phyloP scores from a whole-genome alignment of 768 basidiomycete species.

The Rhodosporidiobolus sp. region DNA sequence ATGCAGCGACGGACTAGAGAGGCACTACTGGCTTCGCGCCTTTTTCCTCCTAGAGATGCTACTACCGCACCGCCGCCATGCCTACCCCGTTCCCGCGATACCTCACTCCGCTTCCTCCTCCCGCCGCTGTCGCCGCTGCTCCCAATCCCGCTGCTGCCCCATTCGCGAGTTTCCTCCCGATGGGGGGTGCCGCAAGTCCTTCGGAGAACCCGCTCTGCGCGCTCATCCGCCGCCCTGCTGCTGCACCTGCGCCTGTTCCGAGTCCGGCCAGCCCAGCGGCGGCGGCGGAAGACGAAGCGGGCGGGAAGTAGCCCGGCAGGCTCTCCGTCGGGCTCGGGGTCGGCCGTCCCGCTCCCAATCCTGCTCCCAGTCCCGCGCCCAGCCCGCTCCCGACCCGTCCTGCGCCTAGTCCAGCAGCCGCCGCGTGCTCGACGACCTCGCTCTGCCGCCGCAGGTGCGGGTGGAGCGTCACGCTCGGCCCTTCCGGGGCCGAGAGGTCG shows the following conservation, averaged over 20 bases:
- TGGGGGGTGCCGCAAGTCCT: no score
- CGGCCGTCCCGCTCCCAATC: not conserved
- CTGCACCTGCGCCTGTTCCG: no score
- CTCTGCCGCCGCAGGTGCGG: not conserved
- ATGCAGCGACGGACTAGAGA: no score
- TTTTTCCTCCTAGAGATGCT: no score
- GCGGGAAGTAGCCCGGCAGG: constrained; percentile 22
- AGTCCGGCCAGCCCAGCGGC: not conserved
- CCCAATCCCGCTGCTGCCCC: no score
- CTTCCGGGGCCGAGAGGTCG: not conserved
- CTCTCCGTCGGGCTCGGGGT: constrained; percentile 24
- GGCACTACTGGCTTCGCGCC: no score
- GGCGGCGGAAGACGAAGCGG: not conserved
- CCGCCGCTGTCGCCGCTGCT: not conserved
- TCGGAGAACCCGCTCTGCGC: no score
- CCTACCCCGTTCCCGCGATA: not conserved
- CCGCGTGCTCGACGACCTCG: not conserved
- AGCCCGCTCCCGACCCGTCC: no score
- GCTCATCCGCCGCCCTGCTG: no score
- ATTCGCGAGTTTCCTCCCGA: no score
- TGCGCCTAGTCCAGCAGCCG: not conserved
- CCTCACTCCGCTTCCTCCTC: not conserved
- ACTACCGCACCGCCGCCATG: no score
- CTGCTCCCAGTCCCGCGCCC: no score
- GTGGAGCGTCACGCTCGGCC: not conserved